A percentile compares a stretch with the other conserved stretches of the same genome.
Conservation (phyloP, 306 rosid species). For the Prunus armeniaca region DNA sequence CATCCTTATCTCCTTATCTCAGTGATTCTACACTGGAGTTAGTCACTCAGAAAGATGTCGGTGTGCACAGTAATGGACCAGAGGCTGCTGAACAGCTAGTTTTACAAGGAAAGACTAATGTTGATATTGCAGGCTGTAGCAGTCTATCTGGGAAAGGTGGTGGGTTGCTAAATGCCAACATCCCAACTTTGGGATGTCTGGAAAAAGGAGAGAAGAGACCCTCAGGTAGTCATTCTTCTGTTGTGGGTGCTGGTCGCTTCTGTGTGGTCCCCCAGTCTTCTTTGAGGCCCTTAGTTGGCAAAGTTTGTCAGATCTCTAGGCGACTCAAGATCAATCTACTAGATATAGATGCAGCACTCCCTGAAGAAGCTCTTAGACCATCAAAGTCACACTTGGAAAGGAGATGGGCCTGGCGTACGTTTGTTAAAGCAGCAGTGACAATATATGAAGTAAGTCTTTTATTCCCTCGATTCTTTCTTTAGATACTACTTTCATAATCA, state of each 20-base stretch:
- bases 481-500: not conserved
- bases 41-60: slow-evolving; percentile 40
- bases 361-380: slow-evolving; percentile 69
- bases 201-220: slow-evolving; percentile 45
- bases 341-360: slow-evolving; percentile 91
- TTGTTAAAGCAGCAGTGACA: slow-evolving; percentile 82
- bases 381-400: slow-evolving; percentile 59
- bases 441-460: slow-evolving; percentile 70
- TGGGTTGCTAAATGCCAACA: slow-evolving; percentile 37
- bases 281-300: slow-evolving; percentile 78
- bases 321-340: slow-evolving; percentile 77
- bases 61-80: slow-evolving; percentile 31
- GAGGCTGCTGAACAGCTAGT: slow-evolving; percentile 36
- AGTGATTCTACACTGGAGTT: slow-evolving; percentile 41
- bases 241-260: slow-evolving; percentile 48
- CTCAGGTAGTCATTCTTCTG: slow-evolving; percentile 40
- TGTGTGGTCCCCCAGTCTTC: slow-evolving; percentile 85
- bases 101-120: slow-evolving; percentile 42
- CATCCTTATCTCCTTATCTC: slow-evolving; percentile 51
- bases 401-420: slow-evolving; percentile 94
- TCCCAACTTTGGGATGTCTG: slow-evolving; percentile 32
- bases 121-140: slow-evolving; percentile 33
- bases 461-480: slow-evolving; percentile 12
- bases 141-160: slow-evolving; percentile 29
- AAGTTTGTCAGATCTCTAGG: slow-evolving; percentile 63